Evolutionary conservation across 2,329 filamentous ascomycete species (phyloP), one percentile per base, ranked within the genome.

Genomic region (Aotearoamyces nothofagi): DNA sequence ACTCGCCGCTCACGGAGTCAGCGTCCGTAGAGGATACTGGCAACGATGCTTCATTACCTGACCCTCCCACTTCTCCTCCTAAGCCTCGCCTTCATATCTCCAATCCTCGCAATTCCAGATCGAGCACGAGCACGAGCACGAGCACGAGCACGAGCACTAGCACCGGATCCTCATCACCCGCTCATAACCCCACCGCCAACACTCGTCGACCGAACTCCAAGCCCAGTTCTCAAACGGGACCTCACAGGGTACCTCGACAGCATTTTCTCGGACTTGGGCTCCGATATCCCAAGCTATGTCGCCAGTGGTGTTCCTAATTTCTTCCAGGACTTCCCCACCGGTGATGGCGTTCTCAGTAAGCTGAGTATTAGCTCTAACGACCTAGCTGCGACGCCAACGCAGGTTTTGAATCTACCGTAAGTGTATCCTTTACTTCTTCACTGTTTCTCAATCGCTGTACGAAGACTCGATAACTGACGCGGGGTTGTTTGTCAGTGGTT

Each of bases 371-470:
- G 60, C 30, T 63, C 69, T 33, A 51, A 54, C 17, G 66, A 77
- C 29, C 47, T 82, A 20, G 61, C 54, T 26, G 70, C 75, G 2
- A 55, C 63, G 32, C 78, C 78, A 0, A 81, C 77, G 0, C 64
- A 79, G 36, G 76, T 78, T 4, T 52, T 83, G 35, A 83, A 82
- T 38, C 47, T 83, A 6, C 76, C 77, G 53, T 65, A 42, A 46
- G 55, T 48, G 4, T 5, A 6, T 10, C 9, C 5, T 17, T 2
- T n/a, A n/a, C n/a, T n/a, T n/a, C n/a, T n/a, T n/a, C n/a, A n/a
- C n/a, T n/a, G n/a, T n/a, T n/a, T n/a, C n/a, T 25, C n/a, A n/a
- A 15, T 11, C 4, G 3, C 15, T 17, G 7, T 5, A 17, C 9
- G 10, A 14, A 22, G 17, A 6, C 9, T 4, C 35, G 26, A 39